Conservation (phyloP, 2,329 filamentous ascomycete genomes). For the Epichloe gansuensis region DNA sequence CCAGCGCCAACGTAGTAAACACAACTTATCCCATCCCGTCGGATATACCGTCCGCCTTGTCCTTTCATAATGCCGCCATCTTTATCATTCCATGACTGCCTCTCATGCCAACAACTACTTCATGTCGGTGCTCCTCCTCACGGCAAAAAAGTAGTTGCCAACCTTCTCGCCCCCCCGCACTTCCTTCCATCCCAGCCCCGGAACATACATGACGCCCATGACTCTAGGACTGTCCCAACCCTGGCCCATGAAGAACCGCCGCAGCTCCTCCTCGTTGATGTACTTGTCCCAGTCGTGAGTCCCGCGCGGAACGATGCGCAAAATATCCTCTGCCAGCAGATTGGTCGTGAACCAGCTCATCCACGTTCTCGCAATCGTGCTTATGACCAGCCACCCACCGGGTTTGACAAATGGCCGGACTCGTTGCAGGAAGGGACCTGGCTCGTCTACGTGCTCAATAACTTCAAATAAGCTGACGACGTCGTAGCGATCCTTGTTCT, state of each 20-base stretch:
- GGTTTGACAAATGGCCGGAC: conserved; percentile 69
- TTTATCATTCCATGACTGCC: neutral
- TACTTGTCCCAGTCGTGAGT: conserved; percentile 98
- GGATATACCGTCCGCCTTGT: neutral
- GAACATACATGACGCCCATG: conserved; percentile 81
- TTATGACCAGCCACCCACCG: conserved; percentile 85
- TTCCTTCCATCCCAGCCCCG: conserved; percentile 79
- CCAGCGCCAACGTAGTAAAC: neutral
- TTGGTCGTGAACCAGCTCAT: conserved; percentile 88
- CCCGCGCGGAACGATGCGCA: conserved; percentile 78
- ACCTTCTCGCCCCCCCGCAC: conserved; percentile 68
- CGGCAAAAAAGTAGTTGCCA: conserved; percentile 93
- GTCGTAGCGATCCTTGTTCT: conserved; percentile 46
- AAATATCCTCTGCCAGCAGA: conserved; percentile 74
- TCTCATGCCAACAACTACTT: neutral
- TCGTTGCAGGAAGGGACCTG: conserved; percentile 57
- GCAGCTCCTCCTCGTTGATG: conserved; percentile 72
- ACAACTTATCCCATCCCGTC: neutral
- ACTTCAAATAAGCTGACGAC: conserved; percentile 87
- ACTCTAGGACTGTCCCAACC: conserved; percentile 49
- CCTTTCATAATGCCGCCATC: neutral
- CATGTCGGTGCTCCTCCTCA: conserved; percentile 32
- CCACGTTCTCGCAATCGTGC: conserved; percentile 84
- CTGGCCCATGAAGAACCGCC: conserved; percentile 37
- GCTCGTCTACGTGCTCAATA: conserved; percentile 76